A percentile compares a stretch with the other conserved stretches of the same genome.
These are phyloP conservation scores for Pyricularia sp. DNA, from an alignment of 2,329 filamentous ascomycete species.

Conservation along the genomic window DNA sequence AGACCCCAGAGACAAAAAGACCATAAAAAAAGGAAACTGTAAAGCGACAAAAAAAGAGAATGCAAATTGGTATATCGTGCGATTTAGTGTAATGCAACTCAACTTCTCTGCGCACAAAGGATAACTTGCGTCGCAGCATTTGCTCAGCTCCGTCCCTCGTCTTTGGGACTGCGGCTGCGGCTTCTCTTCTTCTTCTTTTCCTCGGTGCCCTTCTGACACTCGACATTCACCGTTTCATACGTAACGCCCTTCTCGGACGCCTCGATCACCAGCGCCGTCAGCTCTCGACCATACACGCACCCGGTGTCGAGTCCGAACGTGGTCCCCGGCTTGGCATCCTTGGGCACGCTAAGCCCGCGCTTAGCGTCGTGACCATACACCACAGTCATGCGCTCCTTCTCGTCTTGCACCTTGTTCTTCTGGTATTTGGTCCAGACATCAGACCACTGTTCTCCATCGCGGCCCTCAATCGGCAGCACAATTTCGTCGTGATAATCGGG, in stretches of 20 bases:
- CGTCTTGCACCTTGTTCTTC: constrained; percentile 13
- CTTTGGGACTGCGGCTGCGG: background rate
- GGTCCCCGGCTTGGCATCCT: constrained; percentile 6
- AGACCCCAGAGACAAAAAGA: background rate
- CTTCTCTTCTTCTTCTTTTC: background rate
- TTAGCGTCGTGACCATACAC: constrained; percentile 82
- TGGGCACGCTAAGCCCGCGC: constrained; percentile 42
- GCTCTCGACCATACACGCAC: constrained; percentile 60
- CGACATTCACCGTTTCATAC: background rate
- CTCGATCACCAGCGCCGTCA: constrained; percentile 68
- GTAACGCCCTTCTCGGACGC: constrained; percentile 13
- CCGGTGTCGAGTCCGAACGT: constrained; percentile 77
- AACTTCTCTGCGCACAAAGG: background rate
- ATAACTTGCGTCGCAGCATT: background rate
- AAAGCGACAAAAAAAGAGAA: background rate
- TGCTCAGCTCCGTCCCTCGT: background rate
- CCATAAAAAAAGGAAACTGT: background rate
- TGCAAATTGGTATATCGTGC: background rate
- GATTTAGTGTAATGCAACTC: background rate
- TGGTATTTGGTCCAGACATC: constrained; percentile 46
- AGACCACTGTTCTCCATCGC: constrained; percentile 52
- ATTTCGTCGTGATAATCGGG: constrained; percentile 8
- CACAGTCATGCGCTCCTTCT: constrained; percentile 44
- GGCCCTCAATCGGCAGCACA: constrained; percentile 25
- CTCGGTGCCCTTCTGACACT: background rate